Conservation (phyloP, 495 filamentous ascomycete genomes). For the Diplogelasinospora grovesii region DNA sequence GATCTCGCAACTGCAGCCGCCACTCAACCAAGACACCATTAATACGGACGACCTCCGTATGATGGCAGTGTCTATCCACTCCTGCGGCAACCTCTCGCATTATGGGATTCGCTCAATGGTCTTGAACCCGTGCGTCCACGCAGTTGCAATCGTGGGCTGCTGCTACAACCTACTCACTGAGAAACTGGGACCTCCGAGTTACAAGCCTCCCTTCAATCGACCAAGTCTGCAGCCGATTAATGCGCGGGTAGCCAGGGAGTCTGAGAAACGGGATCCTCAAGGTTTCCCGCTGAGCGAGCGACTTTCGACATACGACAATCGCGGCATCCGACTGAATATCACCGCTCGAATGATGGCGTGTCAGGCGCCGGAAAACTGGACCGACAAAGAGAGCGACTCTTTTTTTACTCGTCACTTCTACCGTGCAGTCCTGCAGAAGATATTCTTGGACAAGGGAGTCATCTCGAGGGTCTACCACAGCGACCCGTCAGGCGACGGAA, state of each 20-base stretch:
- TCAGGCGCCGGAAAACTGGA: slow-evolving; percentile 93
- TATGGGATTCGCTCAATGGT: slow-evolving; percentile 82
- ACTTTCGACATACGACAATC: slow-evolving; percentile 52
- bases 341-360: slow-evolving; percentile 96
- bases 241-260: slow-evolving; percentile 37
- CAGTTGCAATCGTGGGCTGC: slow-evolving; percentile 91
- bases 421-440: slow-evolving; percentile 79
- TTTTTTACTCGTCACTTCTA: slow-evolving; percentile 96
- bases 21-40: no score
- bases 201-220: slow-evolving; percentile 61
- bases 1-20: slow-evolving; percentile 34
- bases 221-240: slow-evolving; percentile 58
- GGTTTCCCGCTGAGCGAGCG: slow-evolving; percentile 88
- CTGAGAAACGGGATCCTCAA: slow-evolving; percentile 66
- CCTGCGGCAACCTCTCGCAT: slow-evolving; percentile 94
- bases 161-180: slow-evolving; percentile 97
- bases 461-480: slow-evolving; percentile 52
- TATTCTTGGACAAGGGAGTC: slow-evolving; percentile 77
- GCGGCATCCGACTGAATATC: slow-evolving; percentile 80
- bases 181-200: slow-evolving; percentile 76
- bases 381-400: slow-evolving; percentile 62
- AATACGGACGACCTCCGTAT: slow-evolving; percentile 45
- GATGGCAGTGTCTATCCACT: slow-evolving; percentile 92
- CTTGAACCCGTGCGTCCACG: slow-evolving; percentile 73
- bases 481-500: slow-evolving; percentile 19